Percentiles rank a stretch among this genome's conserved stretches.
phyloP scores from a whole-genome alignment of 1,139 yeast species.

The Saccharomyces hybrid region DNA sequence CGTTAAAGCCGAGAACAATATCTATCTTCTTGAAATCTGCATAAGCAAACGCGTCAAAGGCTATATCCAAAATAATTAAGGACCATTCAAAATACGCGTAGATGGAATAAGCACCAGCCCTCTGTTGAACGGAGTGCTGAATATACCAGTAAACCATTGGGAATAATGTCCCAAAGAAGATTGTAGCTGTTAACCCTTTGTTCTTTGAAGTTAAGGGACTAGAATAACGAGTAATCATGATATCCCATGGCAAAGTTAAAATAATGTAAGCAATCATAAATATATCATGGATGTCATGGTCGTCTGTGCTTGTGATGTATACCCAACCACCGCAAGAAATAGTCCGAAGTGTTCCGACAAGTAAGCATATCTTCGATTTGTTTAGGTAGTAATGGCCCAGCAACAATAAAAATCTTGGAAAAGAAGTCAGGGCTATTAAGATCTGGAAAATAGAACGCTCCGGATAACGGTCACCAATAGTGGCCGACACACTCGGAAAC shows the following conservation, averaged over 20 bases:
- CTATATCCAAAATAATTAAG: conserved; percentile 70
- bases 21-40: conserved; percentile 49
- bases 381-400: conserved; percentile 45
- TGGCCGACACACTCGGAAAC: conserved; percentile 96
- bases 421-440: conserved; percentile 65
- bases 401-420: conserved; percentile 76
- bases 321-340: conserved; percentile 98
- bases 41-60: conserved; percentile 74
- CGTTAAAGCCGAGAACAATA: conserved; percentile 12
- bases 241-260: conserved; percentile 87
- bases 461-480: conserved; percentile 94
- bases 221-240: conserved; percentile 45
- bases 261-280: conserved; percentile 88
- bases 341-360: conserved; percentile 70
- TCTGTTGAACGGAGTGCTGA: conserved; percentile 80
- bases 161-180: conserved; percentile 63
- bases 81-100: conserved; percentile 96
- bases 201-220: conserved; percentile 41
- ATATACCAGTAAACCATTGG: conserved; percentile 87
- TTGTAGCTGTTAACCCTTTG: conserved; percentile 47
- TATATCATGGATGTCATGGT: conserved; percentile 91
- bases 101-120: conserved; percentile 90
- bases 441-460: conserved; percentile 89
- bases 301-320: conserved; percentile 91
- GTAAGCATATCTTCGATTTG: conserved; percentile 25